Percentiles rank a stretch among this genome's conserved stretches.
These are phyloP conservation scores for Aspergillus felis DNA, from an alignment of 2,329 filamentous ascomycete genomes.

Conservation along the genomic window DNA sequence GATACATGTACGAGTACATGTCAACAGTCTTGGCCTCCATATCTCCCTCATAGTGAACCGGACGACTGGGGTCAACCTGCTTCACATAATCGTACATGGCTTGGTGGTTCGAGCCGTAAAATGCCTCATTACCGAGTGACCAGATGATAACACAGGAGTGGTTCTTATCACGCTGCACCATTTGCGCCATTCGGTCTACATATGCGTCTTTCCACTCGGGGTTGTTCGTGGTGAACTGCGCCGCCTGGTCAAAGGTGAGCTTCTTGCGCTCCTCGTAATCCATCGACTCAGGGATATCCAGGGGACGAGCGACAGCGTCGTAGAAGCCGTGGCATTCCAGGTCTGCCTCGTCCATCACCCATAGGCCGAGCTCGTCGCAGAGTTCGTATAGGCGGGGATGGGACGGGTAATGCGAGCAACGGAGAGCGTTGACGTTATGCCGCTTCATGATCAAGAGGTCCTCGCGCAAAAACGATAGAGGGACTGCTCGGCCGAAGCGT, in stretches of 20 bases:
- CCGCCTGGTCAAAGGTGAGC: constrained; percentile 38
- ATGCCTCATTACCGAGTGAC: constrained; percentile 71
- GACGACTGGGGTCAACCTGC: constrained; percentile 53
- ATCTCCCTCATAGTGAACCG: constrained; percentile 66
- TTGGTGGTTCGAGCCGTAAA: constrained; percentile 64
- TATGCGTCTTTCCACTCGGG: constrained; percentile 54
- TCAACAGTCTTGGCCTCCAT: constrained; percentile 57
- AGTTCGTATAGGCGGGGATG: constrained; percentile 31
- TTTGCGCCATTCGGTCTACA: constrained; percentile 61
- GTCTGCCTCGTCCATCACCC: constrained; percentile 37
- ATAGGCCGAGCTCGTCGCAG: constrained; percentile 35
- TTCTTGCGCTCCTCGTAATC: constrained; percentile 56
- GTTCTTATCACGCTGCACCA: constrained; percentile 67
- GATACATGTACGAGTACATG: constrained; percentile 67
- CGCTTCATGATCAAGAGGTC: constrained; percentile 66
- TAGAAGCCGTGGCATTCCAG: constrained; percentile 35
- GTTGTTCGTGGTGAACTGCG: constrained; percentile 29
- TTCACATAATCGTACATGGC: constrained; percentile 65
- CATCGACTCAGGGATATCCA: constrained; percentile 53
- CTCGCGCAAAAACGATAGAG: constrained; percentile 57
- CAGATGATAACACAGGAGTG: constrained; percentile 68
- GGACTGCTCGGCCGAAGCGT: constrained; percentile 58
- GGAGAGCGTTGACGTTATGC: constrained; percentile 67
- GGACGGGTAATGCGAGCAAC: constrained; percentile 63
- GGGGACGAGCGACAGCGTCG: constrained; percentile 41